These are phyloP conservation scores for Pleoardoris graminearum DNA, from an alignment of 2,329 filamentous ascomycete genomes.

Conservation along the genomic window DNA sequence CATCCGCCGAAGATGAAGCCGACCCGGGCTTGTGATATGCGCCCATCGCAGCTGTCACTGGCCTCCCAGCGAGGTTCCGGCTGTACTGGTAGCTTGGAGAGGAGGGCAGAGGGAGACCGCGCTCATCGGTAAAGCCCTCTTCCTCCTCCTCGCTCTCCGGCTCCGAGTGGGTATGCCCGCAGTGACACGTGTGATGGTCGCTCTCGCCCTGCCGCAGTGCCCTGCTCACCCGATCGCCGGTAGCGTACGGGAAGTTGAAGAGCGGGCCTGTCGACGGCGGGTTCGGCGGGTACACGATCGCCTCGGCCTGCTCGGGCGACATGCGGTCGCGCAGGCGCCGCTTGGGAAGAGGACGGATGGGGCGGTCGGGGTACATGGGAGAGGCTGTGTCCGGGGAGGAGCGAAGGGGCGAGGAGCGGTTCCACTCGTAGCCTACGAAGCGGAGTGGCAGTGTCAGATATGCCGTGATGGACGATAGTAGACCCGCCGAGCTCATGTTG, in stretches of 20 bases:
- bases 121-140: conserved; percentile 38
- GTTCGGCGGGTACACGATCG: conserved; percentile 79
- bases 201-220: conserved; percentile 54
- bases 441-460: conserved; percentile 42
- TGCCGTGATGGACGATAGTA: conserved; percentile 29
- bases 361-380: conserved; percentile 81
- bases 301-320: conserved; percentile 79
- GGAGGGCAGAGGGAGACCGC: conserved; percentile 46
- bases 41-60: conserved; percentile 31
- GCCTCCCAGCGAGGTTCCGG: conserved; percentile 33
- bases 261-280: conserved; percentile 72
- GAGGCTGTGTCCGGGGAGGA: conserved; percentile 71
- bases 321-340: conserved; percentile 84
- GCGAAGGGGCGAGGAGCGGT: conserved; percentile 45
- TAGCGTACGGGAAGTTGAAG: conserved; percentile 68
- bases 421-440: conserved; percentile 48
- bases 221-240: conserved; percentile 33
- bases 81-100: conserved; percentile 47
- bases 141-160: conserved; percentile 64
- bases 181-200: conserved; percentile 53
- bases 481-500: conserved; percentile 19
- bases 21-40: conserved; percentile 53
- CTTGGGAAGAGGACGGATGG: conserved; percentile 90
- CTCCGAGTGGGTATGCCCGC: conserved; percentile 52
- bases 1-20: conserved; percentile 73